Conservation (phyloP, 1,139 yeast genomes). For the Pichia sp. region DNA sequence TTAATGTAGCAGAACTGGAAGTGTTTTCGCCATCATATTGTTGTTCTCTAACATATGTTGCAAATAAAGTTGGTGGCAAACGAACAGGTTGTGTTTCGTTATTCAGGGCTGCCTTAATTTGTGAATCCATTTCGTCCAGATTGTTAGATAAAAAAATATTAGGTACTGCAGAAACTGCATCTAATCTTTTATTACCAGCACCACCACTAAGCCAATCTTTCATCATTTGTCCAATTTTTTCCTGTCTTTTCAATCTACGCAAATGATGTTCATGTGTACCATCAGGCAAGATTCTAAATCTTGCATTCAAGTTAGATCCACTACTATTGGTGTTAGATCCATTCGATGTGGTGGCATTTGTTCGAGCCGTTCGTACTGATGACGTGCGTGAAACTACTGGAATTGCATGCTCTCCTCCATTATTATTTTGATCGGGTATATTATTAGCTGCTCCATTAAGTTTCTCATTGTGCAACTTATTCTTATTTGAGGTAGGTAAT, state of each 20-base stretch:
- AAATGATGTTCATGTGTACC: constrained; percentile 78
- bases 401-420: background rate
- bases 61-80: constrained; percentile 72
- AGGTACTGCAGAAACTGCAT: constrained; percentile 82
- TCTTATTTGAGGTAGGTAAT: background rate
- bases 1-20: background rate
- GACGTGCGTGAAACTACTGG: constrained; percentile 1
- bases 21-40: background rate
- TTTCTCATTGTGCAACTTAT: background rate
- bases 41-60: constrained; percentile 40
- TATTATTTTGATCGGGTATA: background rate
- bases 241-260: constrained; percentile 76
- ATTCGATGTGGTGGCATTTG: background rate
- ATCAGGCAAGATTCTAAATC: constrained; percentile 53
- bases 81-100: constrained; percentile 3
- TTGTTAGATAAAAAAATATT: constrained; percentile 41
- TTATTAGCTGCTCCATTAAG: background rate
- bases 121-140: constrained; percentile 24
- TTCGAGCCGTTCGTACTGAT: constrained; percentile 4
- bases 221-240: constrained; percentile 78
- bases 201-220: constrained; percentile 80
- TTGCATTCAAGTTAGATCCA: constrained; percentile 7
- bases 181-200: constrained; percentile 69
- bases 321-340: background rate
- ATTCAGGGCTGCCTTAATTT: constrained; percentile 21